These are phyloP conservation scores for Diaporthe sp. DNA, from an alignment of 2,329 filamentous ascomycete genomes.

Conservation along the genomic window DNA sequence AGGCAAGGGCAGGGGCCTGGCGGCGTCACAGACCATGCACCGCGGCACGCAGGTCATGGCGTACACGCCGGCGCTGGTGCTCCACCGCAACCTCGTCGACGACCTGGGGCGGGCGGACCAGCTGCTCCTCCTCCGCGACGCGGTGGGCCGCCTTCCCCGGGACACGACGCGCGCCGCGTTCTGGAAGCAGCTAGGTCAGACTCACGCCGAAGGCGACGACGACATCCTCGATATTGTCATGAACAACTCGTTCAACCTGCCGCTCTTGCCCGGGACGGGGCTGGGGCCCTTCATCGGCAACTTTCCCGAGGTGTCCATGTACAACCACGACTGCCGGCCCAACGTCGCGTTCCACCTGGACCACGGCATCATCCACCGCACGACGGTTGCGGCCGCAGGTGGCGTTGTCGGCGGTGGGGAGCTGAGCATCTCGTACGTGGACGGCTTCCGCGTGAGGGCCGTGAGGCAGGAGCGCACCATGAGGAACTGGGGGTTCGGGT, in stretches of 20 bases:
- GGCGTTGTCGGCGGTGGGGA: slow-evolving; percentile 51
- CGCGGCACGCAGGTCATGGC: slow-evolving; percentile 39
- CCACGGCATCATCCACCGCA: slow-evolving; percentile 54
- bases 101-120: slow-evolving; percentile 30
- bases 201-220: slow-evolving; percentile 34
- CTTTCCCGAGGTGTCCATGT: slow-evolving; percentile 55
- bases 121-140: slow-evolving; percentile 36
- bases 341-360: slow-evolving; percentile 56
- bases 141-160: slow-evolving; percentile 18
- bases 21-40: slow-evolving; percentile 23
- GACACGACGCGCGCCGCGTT: slow-evolving; percentile 31
- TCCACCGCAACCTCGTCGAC: slow-evolving; percentile 38
- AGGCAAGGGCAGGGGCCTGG: slow-evolving; percentile 37
- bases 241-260: slow-evolving; percentile 42
- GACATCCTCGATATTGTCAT: slow-evolving; percentile 41
- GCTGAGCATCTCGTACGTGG: slow-evolving; percentile 58
- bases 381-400: slow-evolving; percentile 53
- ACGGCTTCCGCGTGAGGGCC: slow-evolving; percentile 50
- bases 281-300: slow-evolving; percentile 44
- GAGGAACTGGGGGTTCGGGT: slow-evolving; percentile 56
- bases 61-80: slow-evolving; percentile 37
- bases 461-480: slow-evolving; percentile 50
- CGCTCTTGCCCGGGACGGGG: slow-evolving; percentile 21
- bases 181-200: slow-evolving; percentile 38
- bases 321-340: slow-evolving; percentile 60